Percentiles rank a stretch among this genome's conserved stretches.
Conservation (phyloP, 139 green algal species). For the Chlamydomonas schloesseri region DNA sequence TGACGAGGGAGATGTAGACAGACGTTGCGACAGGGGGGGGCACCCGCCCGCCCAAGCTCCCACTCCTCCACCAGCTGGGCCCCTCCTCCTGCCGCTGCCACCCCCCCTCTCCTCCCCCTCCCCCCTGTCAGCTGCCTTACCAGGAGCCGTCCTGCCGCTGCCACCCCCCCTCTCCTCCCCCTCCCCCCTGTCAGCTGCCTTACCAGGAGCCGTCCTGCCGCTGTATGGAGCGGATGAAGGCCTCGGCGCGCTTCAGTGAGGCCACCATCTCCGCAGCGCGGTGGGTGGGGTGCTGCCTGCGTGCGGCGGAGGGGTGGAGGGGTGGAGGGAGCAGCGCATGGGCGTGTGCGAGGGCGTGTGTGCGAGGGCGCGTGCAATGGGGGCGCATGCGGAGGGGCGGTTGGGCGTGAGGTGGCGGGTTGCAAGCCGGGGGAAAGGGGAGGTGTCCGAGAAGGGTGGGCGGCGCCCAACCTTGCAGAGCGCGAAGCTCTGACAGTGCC, state of each 20-base stretch:
- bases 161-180: neutral
- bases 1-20: no score
- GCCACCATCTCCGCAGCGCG: slow-evolving; percentile 23
- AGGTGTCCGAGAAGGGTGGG: no score
- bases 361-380: neutral
- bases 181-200: neutral
- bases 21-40: no score
- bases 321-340: neutral
- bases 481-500: no score
- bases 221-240: slow-evolving; percentile 84
- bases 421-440: no score
- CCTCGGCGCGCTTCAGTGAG: slow-evolving; percentile 51
- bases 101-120: neutral
- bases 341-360: neutral
- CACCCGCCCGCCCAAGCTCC: no score
- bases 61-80: no score
- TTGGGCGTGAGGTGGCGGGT: no score
- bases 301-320: neutral
- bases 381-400: no score
- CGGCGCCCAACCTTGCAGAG: no score
- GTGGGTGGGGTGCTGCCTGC: slow-evolving; percentile 61
- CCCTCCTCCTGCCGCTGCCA: neutral
- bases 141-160: slow-evolving; percentile 78
- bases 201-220: slow-evolving; percentile 90
- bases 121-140: slow-evolving; percentile 36